A percentile compares a stretch with the other conserved stretches of the same genome.
Conservation (phyloP, 2,329 filamentous ascomycete genomes). For the Orbilia oligospora region DNA sequence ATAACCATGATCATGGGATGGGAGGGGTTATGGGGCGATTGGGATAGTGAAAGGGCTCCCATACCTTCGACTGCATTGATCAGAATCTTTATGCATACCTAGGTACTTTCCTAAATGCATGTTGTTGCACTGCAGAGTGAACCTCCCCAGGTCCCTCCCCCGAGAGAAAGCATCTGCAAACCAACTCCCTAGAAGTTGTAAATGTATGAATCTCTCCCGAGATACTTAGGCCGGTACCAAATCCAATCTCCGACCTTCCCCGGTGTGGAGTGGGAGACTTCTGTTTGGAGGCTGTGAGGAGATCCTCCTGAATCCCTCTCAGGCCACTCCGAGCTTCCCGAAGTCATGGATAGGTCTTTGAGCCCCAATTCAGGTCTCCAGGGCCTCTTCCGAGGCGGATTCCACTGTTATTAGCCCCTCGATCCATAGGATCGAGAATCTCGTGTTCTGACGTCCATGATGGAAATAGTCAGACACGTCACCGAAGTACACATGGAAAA, state of each 20-base stretch:
- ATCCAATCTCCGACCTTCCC: conserved; percentile 2
- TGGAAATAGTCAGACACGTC: conserved; percentile 35
- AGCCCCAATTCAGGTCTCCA: conserved; percentile 9
- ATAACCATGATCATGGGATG: not conserved
- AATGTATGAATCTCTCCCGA: conserved; percentile 20
- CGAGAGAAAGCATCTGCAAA: not conserved
- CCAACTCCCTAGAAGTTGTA: not conserved
- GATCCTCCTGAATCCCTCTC: conserved; percentile 15
- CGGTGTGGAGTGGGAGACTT: conserved; percentile 1
- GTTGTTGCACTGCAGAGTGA: conserved; percentile 18
- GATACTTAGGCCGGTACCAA: not conserved
- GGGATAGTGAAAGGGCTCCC: not conserved
- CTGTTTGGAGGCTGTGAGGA: not conserved
- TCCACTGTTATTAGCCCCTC: conserved; percentile 11
- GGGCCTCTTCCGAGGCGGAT: conserved; percentile 3
- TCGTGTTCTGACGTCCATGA: conserved; percentile 32
- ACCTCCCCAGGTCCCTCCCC: conserved; percentile 3
- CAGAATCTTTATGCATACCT: not conserved
- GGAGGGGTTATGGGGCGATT: not conserved
- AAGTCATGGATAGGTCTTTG: not conserved
- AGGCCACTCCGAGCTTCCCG: not conserved
- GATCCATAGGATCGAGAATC: conserved; percentile 19
- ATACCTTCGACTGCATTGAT: conserved; percentile 10
- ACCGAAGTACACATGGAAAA: conserved; percentile 26
- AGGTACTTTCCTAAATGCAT: not conserved